These are phyloP conservation scores for Pyricularia pennisetigena DNA, from an alignment of 2,329 filamentous ascomycete species.

Conservation along the genomic window DNA sequence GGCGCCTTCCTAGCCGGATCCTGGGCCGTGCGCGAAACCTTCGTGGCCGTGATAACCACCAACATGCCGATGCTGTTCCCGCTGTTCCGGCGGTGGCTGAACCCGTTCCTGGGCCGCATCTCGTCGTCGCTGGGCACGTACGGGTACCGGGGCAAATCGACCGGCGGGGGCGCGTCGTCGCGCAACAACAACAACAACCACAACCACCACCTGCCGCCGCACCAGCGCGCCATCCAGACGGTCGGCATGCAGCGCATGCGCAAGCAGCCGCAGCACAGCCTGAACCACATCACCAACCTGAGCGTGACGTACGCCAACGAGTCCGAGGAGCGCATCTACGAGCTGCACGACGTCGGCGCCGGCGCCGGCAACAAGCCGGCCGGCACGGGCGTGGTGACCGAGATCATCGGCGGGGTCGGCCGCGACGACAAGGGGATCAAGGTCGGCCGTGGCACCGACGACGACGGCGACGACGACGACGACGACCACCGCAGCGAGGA, in stretches of 20 bases:
- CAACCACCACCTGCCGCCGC: conserved; percentile 30
- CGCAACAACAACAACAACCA: too few relatives aligned
- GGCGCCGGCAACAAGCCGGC: not conserved
- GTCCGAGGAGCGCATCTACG: not conserved
- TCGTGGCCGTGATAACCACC: conserved; percentile 15
- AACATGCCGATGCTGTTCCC: conserved; percentile 14
- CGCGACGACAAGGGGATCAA: not conserved
- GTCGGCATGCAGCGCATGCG: conserved; percentile 46
- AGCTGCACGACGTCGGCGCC: not conserved
- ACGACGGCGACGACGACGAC: not conserved
- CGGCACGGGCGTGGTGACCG: not conserved
- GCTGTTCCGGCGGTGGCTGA: conserved; percentile 8
- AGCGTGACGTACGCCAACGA: not conserved
- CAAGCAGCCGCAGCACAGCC: not conserved
- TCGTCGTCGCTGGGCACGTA: not conserved
- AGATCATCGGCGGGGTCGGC: not conserved
- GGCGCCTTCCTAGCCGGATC: conserved; percentile 26
- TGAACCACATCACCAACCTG: not conserved
- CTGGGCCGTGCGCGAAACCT: conserved; percentile 23
- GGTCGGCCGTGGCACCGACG: not conserved
- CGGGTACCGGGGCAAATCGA: not conserved
- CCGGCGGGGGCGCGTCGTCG: conserved; percentile 15
- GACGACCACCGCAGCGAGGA: not conserved
- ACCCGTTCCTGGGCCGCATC: not conserved
- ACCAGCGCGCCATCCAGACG: conserved; percentile 57